phyloP scores from a whole-genome alignment of 164 flowering plant species.

The Stephania yunnanensis region DNA sequence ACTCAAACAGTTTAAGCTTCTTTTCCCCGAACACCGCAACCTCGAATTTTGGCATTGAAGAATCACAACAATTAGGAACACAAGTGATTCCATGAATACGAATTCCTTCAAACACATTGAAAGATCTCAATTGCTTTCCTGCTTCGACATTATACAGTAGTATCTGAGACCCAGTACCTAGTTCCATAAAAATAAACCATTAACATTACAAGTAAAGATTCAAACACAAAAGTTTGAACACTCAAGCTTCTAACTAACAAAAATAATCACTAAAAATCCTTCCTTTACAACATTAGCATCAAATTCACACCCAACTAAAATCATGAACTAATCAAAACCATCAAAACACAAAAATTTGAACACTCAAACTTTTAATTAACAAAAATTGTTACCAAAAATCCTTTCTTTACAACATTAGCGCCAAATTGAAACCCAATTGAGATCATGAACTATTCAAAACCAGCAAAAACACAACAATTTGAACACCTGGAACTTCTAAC shows the following conservation, averaged over 20 bases:
- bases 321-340: no score
- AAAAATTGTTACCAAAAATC: no score
- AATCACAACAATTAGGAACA: slow-evolving; percentile 9
- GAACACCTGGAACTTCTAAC: no score
- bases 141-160: slow-evolving; percentile 50
- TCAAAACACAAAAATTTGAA: no score
- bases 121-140: slow-evolving; percentile 38
- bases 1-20: slow-evolving; percentile 54
- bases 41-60: slow-evolving; percentile 24
- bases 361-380: neutral
- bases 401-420: neutral
- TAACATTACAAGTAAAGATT: neutral
- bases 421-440: no score
- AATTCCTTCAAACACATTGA: slow-evolving; percentile 69
- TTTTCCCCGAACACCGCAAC: slow-evolving; percentile 75
- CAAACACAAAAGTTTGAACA: neutral
- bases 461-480: no score
- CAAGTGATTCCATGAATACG: slow-evolving; percentile 79
- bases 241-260: neutral
- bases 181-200: neutral
- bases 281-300: neutral
- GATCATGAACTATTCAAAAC: no score
- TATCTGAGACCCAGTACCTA: slow-evolving; percentile 86
- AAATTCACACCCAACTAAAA: no score
- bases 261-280: neutral